These are phyloP conservation scores for Aspergillus ustus DNA, from an alignment of 2,329 filamentous ascomycete species.

Conservation along the genomic window DNA sequence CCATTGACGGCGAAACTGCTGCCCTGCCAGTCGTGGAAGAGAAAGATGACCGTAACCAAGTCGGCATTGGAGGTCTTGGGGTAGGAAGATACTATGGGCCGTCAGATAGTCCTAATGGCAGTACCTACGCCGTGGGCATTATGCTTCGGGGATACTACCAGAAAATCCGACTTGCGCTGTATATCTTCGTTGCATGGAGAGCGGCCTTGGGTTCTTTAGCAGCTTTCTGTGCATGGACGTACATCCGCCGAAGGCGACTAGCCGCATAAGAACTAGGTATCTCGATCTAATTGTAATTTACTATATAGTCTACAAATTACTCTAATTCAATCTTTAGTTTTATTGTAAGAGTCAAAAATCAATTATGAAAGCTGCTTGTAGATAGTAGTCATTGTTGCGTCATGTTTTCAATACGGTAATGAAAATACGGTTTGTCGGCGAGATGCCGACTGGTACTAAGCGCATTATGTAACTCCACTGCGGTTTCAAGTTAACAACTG, in stretches of 20 bases:
- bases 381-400: background rate
- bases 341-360: background rate
- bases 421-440: constrained; percentile 1
- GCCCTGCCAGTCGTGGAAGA: constrained; percentile 32
- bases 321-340: background rate
- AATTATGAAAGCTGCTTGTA: background rate
- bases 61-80: constrained; percentile 45
- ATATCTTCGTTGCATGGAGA: constrained; percentile 46
- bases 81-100: constrained; percentile 40
- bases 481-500: background rate
- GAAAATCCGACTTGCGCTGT: constrained; percentile 44
- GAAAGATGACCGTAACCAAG: constrained; percentile 38
- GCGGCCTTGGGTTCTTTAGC: constrained; percentile 36
- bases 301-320: background rate
- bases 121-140: constrained; percentile 45
- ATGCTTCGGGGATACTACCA: constrained; percentile 52
- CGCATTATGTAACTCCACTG: background rate
- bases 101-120: constrained; percentile 31
- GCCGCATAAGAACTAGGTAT: background rate
- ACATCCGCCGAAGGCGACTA: constrained; percentile 27
- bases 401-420: constrained; percentile 10
- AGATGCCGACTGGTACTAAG: background rate
- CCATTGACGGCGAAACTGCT: constrained; percentile 40
- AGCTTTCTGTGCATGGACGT: constrained; percentile 35
- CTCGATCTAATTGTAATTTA: background rate